Conservation (phyloP, 177 flowering plant species). For the Vitis hybrid region DNA sequence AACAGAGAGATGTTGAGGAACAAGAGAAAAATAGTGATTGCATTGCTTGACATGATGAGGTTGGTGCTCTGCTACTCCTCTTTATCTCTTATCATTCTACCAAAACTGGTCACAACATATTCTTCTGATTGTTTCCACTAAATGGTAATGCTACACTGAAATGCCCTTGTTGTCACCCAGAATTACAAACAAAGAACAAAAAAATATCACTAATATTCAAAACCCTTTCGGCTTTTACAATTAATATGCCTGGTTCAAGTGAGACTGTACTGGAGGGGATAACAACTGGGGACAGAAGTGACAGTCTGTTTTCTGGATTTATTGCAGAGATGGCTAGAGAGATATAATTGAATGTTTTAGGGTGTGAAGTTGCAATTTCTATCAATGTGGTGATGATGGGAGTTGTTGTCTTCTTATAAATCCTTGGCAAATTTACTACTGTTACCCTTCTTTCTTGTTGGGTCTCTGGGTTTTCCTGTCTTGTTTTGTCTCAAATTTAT, state of each 20-base stretch:
- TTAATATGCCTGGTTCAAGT: neutral
- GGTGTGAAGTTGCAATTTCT: slow-evolving; percentile 1
- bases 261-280: neutral
- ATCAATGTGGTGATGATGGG: neutral
- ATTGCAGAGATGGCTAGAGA: neutral
- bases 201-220: neutral
- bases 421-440: neutral
- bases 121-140: neutral
- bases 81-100: slow-evolving; percentile 8
- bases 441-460: neutral
- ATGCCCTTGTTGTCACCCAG: neutral
- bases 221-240: neutral
- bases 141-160: neutral
- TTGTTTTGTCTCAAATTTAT: neutral
- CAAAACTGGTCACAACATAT: neutral
- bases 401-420: neutral
- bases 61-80: slow-evolving; percentile 8
- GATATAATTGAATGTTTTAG: neutral
- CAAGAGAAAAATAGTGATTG: slow-evolving; percentile 27
- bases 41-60: slow-evolving; percentile 40
- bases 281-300: slow-evolving; percentile 3
- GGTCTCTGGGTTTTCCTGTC: neutral
- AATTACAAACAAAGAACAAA: neutral
- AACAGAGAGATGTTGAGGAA: slow-evolving; percentile 29
- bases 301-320: slow-evolving; percentile 1